Conservation (phyloP, 345 rosid species). For the Raphanus raphanistrum region DNA sequence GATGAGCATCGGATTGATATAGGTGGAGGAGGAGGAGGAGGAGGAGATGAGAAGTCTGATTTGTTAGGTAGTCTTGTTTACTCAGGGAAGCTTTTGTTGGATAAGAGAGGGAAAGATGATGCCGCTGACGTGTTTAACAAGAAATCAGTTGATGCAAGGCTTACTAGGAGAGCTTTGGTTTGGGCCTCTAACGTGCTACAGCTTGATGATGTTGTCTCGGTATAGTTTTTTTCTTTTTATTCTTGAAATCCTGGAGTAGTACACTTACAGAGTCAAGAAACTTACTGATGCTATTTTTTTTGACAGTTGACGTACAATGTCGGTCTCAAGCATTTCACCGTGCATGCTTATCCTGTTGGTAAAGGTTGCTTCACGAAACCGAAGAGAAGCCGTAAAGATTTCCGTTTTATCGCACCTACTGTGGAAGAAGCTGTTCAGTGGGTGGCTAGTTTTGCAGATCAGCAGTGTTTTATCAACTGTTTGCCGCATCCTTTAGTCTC, state of each 20-base stretch:
- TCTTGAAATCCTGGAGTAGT: neutral
- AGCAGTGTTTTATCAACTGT: conserved; percentile 85
- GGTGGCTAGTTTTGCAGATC: conserved; percentile 98
- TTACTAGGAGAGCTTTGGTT: conserved; percentile 78
- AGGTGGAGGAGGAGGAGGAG: conserved; percentile 49
- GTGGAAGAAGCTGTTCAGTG: conserved; percentile 89
- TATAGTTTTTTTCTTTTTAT: conserved; percentile 25
- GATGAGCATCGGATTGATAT: conserved; percentile 73
- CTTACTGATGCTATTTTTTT: conserved; percentile 20
- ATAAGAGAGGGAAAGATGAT: conserved; percentile 57
- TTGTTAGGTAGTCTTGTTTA: conserved; percentile 72
- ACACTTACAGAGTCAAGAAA: neutral
- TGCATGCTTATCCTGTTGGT: conserved; percentile 80
- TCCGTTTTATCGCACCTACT: conserved; percentile 71
- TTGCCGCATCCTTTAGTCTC: conserved; percentile 90
- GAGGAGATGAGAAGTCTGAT: conserved; percentile 75
- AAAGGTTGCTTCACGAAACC: conserved; percentile 71
- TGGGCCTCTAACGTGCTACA: conserved; percentile 78
- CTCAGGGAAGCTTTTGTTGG: conserved; percentile 75
- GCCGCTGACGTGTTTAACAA: conserved; percentile 48
- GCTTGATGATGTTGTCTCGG: conserved; percentile 80
- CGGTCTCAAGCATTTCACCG: conserved; percentile 86
- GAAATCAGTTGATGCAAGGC: conserved; percentile 66
- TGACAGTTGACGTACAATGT: conserved; percentile 78
- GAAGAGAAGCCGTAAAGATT: conserved; percentile 75